These are phyloP conservation scores for Geotrichum klebahnii DNA, from an alignment of 1,139 yeast species.

Conservation along the genomic window DNA sequence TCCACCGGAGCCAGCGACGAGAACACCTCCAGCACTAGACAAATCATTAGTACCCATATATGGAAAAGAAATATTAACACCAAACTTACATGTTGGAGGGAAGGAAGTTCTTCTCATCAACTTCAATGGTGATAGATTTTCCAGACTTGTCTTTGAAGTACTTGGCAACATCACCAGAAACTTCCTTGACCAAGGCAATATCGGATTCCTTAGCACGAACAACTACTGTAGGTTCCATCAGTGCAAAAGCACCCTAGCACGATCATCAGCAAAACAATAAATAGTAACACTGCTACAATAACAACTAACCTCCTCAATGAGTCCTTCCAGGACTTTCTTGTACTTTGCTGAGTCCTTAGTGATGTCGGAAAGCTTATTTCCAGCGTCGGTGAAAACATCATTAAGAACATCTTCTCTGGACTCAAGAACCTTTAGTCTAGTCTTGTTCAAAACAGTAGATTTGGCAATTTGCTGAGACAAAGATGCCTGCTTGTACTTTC, in stretches of 20 bases:
- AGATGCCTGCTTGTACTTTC: constrained; percentile 83
- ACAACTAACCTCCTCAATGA: constrained; percentile 33
- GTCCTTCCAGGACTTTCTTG: constrained; percentile 69
- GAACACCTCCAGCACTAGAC: constrained; percentile 78
- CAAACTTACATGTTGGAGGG: constrained; percentile 36
- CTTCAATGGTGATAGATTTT: constrained; percentile 33
- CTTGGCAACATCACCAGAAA: constrained; percentile 57
- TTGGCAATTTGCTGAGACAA: constrained; percentile 93
- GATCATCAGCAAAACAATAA: not conserved
- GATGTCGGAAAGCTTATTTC: constrained; percentile 47
- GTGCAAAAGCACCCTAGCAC: constrained; percentile 44
- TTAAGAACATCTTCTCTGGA: constrained; percentile 82
- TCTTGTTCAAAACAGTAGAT: constrained; percentile 92
- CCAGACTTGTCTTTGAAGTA: constrained; percentile 53
- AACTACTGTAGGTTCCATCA: constrained; percentile 71
- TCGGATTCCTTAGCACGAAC: constrained; percentile 31
- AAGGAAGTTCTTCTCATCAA: constrained; percentile 57
- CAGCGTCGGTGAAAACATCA: constrained; percentile 59
- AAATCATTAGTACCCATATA: not conserved
- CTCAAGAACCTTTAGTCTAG: constrained; percentile 82
- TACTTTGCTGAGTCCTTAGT: constrained; percentile 62
- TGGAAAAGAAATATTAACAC: not conserved
- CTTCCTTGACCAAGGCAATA: constrained; percentile 54
- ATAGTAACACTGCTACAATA: too few species aligned
- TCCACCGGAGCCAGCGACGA: constrained; percentile 65